Percentiles rank a stretch among this genome's conserved stretches.
These are phyloP conservation scores for Fonsecaea multimorphosa DNA, from an alignment of 2,329 filamentous ascomycete species.

Conservation along the genomic window DNA sequence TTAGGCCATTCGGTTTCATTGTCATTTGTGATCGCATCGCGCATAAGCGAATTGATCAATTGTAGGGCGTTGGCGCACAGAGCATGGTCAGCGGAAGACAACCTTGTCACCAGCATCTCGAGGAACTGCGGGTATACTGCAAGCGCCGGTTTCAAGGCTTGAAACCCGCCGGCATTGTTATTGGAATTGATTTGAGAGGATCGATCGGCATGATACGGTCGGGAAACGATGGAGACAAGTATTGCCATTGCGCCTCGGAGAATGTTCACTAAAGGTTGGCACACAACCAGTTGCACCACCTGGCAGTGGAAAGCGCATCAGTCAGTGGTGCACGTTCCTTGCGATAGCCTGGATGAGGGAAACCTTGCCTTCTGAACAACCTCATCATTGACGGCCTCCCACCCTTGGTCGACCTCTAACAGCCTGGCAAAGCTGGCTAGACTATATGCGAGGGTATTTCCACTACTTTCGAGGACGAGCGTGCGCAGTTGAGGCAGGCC, in stretches of 20 bases:
- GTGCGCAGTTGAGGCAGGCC: conserved; percentile 81
- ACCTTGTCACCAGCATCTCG: conserved; percentile 86
- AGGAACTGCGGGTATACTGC: conserved; percentile 92
- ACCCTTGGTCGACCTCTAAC: conserved; percentile 96
- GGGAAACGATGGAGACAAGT: conserved; percentile 87
- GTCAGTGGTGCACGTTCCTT: neutral
- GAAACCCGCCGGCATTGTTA: conserved; percentile 69
- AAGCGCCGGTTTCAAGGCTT: conserved; percentile 88
- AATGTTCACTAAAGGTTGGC: conserved; percentile 95
- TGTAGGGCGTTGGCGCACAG: conserved; percentile 94
- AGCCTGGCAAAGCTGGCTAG: conserved; percentile 85
- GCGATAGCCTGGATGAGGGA: neutral
- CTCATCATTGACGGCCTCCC: conserved; percentile 70
- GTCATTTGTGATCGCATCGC: conserved; percentile 83
- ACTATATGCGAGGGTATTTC: conserved; percentile 95
- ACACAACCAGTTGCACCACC: conserved; percentile 91
- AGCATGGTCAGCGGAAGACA: conserved; percentile 92
- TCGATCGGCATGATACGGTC: conserved; percentile 69
- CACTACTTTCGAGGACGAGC: conserved; percentile 81
- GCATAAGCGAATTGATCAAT: conserved; percentile 92
- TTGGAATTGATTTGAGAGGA: conserved; percentile 64
- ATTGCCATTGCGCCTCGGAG: conserved; percentile 96
- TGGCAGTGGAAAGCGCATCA: conserved; percentile 42
- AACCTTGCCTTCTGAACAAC: conserved; percentile 59
- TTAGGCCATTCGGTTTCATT: conserved; percentile 86